Percentiles rank a stretch among this genome's conserved stretches.
phyloP scores from a whole-genome alignment of 2,329 filamentous ascomycete genomes.

The Lomentospora prolificans region DNA sequence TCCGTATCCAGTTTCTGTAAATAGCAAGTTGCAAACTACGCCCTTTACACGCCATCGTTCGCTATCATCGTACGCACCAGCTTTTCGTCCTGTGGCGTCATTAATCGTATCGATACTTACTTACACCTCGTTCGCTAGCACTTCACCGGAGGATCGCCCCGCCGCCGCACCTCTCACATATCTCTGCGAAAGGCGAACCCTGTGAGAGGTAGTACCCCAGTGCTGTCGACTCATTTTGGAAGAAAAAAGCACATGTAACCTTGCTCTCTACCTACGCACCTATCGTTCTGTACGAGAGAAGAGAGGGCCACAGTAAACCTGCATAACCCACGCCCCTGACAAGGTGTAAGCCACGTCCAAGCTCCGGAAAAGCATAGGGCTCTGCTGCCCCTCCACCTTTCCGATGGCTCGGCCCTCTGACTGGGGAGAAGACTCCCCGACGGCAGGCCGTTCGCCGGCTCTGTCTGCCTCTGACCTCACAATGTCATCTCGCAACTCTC shows the following conservation, averaged over 20 bases:
- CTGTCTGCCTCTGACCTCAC: background rate
- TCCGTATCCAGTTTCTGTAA: background rate
- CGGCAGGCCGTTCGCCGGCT: background rate
- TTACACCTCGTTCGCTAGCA: no score
- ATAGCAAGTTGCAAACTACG: background rate
- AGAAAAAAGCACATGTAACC: background rate
- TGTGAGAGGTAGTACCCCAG: background rate
- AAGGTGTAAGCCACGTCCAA: background rate
- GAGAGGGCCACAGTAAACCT: background rate
- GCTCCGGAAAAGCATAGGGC: background rate
- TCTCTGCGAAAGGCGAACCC: background rate
- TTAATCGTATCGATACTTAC: background rate
- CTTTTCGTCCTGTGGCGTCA: background rate
- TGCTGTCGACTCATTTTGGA: background rate
- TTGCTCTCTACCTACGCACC: background rate
- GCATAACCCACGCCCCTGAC: background rate
- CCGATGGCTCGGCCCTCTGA: background rate
- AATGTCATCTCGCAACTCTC: background rate
- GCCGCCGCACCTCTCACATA: background rate
- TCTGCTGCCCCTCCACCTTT: background rate
- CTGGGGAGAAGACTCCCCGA: slow-evolving; percentile 1
- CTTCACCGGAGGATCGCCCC: background rate
- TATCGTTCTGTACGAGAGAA: background rate
- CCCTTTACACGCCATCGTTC: background rate
- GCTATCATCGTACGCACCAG: background rate